Percentiles rank a stretch among this genome's conserved stretches.
These are phyloP conservation scores for Diaporthe helianthi DNA, from an alignment of 2,329 filamentous ascomycete genomes.

Conservation along the genomic window DNA sequence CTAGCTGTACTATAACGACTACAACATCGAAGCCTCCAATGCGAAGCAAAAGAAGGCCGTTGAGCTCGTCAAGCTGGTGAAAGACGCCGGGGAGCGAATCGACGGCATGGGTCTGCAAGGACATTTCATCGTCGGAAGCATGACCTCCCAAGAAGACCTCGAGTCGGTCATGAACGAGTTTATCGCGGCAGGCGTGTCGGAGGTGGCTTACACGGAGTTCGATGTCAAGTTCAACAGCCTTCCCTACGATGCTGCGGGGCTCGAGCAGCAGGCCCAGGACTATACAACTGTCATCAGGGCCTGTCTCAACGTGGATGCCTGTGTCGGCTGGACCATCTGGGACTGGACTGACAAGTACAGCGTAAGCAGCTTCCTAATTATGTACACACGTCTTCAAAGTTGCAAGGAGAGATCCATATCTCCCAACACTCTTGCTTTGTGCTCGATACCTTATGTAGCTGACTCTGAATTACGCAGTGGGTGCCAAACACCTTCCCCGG, in stretches of 20 bases:
- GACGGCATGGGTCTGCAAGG: conserved; percentile 68
- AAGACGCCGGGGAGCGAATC: conserved; percentile 58
- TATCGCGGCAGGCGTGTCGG: conserved; percentile 54
- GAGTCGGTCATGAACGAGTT: conserved; percentile 57
- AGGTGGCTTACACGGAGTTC: conserved; percentile 68
- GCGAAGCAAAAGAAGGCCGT: conserved; percentile 54
- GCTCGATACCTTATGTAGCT: not conserved
- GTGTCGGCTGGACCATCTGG: conserved; percentile 53
- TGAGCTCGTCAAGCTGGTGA: conserved; percentile 53
- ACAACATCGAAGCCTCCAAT: conserved; percentile 61
- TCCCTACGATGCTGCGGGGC: conserved; percentile 48
- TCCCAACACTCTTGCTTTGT: not conserved
- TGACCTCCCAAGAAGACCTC: conserved; percentile 53
- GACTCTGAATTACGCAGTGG: conserved; percentile 38
- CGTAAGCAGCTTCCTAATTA: not conserved
- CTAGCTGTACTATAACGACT: conserved; percentile 60
- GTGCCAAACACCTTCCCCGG: conserved; percentile 47
- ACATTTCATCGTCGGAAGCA: conserved; percentile 63
- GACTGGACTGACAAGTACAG: conserved; percentile 47
- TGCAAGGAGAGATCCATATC: no score
- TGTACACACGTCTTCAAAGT: not conserved
- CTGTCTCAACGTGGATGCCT: conserved; percentile 45
- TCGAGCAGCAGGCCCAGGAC: conserved; percentile 54
- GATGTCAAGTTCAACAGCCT: conserved; percentile 58
- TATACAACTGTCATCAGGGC: conserved; percentile 50